Evolutionary conservation across 257 asterid species (phyloP).

Genomic region (Solanum verrucosum): DNA sequence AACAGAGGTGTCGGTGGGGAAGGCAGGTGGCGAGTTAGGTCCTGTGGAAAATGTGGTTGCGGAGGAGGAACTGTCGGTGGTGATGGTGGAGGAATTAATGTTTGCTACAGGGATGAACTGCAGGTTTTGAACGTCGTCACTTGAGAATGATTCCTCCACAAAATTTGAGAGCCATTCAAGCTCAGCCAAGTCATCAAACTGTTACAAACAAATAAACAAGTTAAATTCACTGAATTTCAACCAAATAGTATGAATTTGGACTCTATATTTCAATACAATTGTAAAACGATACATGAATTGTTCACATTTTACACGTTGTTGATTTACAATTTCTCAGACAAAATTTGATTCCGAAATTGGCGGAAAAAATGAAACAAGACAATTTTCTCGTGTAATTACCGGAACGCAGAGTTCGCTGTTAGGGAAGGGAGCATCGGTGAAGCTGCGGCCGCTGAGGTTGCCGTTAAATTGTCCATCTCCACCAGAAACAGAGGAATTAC

Average conservation of each 20-base stretch:
- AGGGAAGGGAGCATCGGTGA: slow-evolving; percentile 56
- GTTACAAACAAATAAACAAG: slow-evolving; percentile 2
- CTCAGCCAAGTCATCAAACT: slow-evolving; percentile 93
- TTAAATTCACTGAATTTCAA: neutral
- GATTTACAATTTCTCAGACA: neutral
- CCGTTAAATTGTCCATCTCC: slow-evolving; percentile 59
- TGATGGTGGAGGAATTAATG: slow-evolving; percentile 15
- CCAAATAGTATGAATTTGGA: neutral
- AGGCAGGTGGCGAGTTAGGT: slow-evolving; percentile 29
- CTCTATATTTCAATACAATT: neutral
- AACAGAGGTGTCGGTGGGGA: slow-evolving; percentile 64
- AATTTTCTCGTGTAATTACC: slow-evolving; percentile 25
- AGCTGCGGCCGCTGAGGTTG: slow-evolving; percentile 73
- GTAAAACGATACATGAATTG: neutral
- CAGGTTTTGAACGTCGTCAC: slow-evolving; percentile 58
- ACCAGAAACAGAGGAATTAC: slow-evolving; percentile 74
- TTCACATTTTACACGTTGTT: neutral
- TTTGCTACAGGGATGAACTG: slow-evolving; percentile 37
- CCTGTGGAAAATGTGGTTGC: slow-evolving; percentile 12
- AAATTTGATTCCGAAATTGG: neutral
- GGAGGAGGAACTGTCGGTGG: slow-evolving; percentile 44
- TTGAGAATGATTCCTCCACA: slow-evolving; percentile 93
- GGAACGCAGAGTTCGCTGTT: slow-evolving; percentile 85
- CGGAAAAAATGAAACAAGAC: neutral
- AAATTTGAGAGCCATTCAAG: slow-evolving; percentile 97